Conservation (phyloP, 768 basidiomycete species). For the Rhizopogon sp. region DNA sequence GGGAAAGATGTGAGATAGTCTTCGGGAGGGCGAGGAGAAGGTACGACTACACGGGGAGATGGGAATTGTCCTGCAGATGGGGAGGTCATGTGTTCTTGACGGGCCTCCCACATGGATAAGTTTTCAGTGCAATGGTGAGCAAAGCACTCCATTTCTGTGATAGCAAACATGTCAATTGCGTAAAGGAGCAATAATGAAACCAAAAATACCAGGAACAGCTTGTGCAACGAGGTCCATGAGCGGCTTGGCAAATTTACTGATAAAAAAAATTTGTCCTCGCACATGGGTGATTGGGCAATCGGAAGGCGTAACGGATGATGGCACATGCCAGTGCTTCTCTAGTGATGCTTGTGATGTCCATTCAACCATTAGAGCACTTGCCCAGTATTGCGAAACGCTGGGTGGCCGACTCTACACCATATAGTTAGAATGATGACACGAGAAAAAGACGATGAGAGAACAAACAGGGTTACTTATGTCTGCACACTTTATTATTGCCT, state of each 20-base stretch:
- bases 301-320: conserved; percentile 45
- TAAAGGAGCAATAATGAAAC: background rate
- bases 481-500: conserved; percentile 93
- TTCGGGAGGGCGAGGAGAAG: conserved; percentile 29
- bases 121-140: conserved; percentile 66
- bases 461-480: conserved; percentile 98
- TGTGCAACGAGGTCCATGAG: conserved; percentile 71
- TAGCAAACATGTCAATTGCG: background rate
- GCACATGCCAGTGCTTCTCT: conserved; percentile 73
- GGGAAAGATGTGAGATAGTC: conserved; percentile 53
- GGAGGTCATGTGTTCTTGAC: conserved; percentile 35
- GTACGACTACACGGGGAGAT: conserved; percentile 6
- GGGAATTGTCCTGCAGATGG: conserved; percentile 6
- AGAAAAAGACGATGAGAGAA: conserved; percentile 11
- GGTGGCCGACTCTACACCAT: conserved; percentile 78
- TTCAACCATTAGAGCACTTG: conserved; percentile 79
- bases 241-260: conserved; percentile 76
- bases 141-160: conserved; percentile 62
- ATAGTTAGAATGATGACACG: conserved; percentile 3
- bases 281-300: conserved; percentile 61
- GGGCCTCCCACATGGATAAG: conserved; percentile 61
- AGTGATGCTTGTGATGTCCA: conserved; percentile 89
- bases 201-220: conserved; percentile 61
- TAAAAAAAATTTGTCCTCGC: conserved; percentile 85
- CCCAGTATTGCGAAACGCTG: conserved; percentile 91